Percentiles rank a stretch among this genome's conserved stretches.
Evolutionary conservation across 2,329 filamentous ascomycete genomes (phyloP).

Genomic region (Aspergillus costaricaensis): DNA sequence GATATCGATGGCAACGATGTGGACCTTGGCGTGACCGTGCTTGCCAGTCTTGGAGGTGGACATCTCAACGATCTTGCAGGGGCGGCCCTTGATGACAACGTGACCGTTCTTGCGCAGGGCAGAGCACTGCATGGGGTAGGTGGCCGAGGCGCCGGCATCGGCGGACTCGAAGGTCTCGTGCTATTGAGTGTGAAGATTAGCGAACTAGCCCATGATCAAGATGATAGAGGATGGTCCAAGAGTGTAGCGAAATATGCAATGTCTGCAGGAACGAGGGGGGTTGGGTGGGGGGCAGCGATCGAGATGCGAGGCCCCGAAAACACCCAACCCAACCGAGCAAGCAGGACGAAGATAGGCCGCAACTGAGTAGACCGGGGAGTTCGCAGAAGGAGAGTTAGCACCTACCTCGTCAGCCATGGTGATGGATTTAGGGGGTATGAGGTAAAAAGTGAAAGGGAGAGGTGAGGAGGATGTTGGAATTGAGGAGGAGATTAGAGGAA

Average conservation of each 20-base stretch:
- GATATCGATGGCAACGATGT: constrained; percentile 96
- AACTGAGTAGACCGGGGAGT: not conserved
- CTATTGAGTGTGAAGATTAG: constrained; percentile 41
- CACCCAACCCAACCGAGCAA: constrained; percentile 27
- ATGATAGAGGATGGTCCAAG: not conserved
- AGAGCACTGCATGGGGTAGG: constrained; percentile 99
- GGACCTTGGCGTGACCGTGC: constrained; percentile 99
- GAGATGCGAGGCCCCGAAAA: constrained; percentile 33
- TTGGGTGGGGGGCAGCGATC: constrained; percentile 17
- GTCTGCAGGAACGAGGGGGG: constrained; percentile 20
- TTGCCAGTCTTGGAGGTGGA: constrained; percentile 99
- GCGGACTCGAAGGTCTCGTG: constrained; percentile 84
- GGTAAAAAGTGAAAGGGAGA: constrained; percentile 24
- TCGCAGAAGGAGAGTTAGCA: constrained; percentile 22
- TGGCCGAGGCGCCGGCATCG: constrained; percentile 93
- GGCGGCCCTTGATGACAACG: constrained; percentile 97
- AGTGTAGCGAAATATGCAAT: constrained; percentile 4
- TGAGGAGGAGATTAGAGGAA: constrained; percentile 21
- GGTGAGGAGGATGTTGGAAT: constrained; percentile 22
- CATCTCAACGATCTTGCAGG: constrained; percentile 99
- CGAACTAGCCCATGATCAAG: not conserved
- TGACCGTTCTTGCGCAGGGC: constrained; percentile 98
- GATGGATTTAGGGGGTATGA: constrained; percentile 39
- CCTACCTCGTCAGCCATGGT: constrained; percentile 70
- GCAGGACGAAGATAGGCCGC: constrained; percentile 21